Base-by-base conservation (phyloP, 2,329 filamentous ascomycete genomes). In the Botryotinia convoluta region DNA sequence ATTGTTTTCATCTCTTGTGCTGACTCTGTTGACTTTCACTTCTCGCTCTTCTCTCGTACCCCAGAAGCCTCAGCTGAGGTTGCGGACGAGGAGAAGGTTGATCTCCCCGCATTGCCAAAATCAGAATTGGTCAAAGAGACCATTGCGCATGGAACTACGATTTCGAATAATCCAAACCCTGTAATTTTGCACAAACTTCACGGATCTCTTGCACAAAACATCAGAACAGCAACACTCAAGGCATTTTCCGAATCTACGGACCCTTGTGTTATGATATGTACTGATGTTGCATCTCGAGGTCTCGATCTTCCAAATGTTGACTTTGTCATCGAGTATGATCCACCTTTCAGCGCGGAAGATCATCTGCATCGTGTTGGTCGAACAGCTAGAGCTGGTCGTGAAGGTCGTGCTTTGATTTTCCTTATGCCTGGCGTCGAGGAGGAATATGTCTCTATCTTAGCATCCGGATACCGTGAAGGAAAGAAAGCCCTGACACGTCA, bases 1-100 rank as follows among this genome's bases (percentile, higher is more conserved):
- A 98, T 99, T 74, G 87, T 99, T 51, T 99, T 99, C 84, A 93
- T 99, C 67, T 97, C 95, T 18, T 99, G 96, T 79, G 95, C 96
- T 32, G 96, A 99, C 81, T 96, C 94, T 1, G 96, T 98, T 74
- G 94, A 99, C 81, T 99, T 98, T 79, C 95, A 98, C 82, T 98
- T 94, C 81, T 92, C 97, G 74, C 84, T 97, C 4, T 88, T 99
- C 73, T 91, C 74, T 71, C 80, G 74, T 75, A 73, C 76, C 78
- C 32, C 75, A 45, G 75, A 78, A 44, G 69, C 73, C 42, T 73
- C 77, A 42, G 61, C 76, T n/a, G 74, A 86, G 60, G 82, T 85
- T 61, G 82, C 75, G 51, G 75, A 69, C 26, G 77, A 83, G 37
- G 77, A 79, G 1, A 71, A 81, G 7, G 80, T 80, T 45, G 76